Conservation (phyloP, 352 stramenopile species). For the Phytophthora fragariae region DNA sequence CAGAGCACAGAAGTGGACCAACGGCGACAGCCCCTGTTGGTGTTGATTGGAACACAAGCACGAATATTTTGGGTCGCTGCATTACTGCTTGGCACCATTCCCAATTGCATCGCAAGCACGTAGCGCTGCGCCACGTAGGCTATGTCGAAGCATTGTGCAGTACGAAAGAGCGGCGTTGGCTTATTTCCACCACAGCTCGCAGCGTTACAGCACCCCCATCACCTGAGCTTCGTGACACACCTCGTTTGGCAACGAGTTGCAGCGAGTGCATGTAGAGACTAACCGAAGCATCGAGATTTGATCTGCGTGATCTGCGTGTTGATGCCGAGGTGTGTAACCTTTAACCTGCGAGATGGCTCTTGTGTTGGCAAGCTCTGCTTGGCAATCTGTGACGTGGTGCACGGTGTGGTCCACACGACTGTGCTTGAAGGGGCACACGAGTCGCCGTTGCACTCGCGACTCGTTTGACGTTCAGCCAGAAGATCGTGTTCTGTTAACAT, state of each 20-base stretch:
- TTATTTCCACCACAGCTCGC: slow-evolving; percentile 6
- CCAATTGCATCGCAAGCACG: background rate
- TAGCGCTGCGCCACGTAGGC: background rate
- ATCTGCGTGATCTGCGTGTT: too few relatives aligned
- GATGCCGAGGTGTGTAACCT: slow-evolving; percentile 26
- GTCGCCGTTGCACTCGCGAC: background rate
- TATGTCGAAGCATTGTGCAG: background rate
- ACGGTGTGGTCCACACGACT: slow-evolving; percentile 18
- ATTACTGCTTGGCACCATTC: background rate
- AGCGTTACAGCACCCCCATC: slow-evolving; percentile 29
- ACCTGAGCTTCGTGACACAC: background rate
- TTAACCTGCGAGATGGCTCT: slow-evolving; percentile 20
- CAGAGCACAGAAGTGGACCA: background rate
- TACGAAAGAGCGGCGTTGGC: background rate
- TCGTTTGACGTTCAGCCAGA: background rate
- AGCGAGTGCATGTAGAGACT: slow-evolving; percentile 14
- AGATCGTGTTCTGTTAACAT: background rate
- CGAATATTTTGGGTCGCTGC: too few relatives aligned
- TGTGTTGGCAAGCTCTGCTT: slow-evolving; percentile 15
- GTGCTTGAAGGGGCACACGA: slow-evolving; percentile 14
- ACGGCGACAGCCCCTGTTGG: too few relatives aligned
- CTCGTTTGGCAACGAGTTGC: background rate
- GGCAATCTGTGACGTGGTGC: slow-evolving; percentile 24
- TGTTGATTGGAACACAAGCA: background rate
- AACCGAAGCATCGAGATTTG: slow-evolving; percentile 22